phyloP scores from a whole-genome alignment of 257 asterid genomes.

The Thymus mandschuricus region DNA sequence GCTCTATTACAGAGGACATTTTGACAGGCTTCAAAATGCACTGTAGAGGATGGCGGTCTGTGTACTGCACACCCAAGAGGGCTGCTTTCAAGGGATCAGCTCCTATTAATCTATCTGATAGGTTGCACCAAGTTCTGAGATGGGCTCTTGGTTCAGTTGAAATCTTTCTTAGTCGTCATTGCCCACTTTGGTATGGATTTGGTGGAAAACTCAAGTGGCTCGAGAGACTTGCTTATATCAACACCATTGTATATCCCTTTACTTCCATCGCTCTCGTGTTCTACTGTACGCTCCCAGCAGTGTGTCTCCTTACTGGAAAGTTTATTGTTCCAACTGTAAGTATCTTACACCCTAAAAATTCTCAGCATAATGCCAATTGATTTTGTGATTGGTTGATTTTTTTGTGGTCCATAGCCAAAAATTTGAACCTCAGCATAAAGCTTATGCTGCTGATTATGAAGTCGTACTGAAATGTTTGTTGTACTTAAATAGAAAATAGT shows the following conservation, averaged over 20 bases:
- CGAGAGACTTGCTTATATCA: slow-evolving; percentile 36
- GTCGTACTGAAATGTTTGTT: slow-evolving; percentile 9
- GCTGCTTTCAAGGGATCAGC: slow-evolving; percentile 88
- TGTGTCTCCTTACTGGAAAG: slow-evolving; percentile 35
- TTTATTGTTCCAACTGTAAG: slow-evolving; percentile 38
- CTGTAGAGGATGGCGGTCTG: slow-evolving; percentile 84
- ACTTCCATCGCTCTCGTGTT: slow-evolving; percentile 36
- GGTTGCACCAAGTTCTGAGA: slow-evolving; percentile 83
- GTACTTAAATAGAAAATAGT: neutral
- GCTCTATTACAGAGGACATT: slow-evolving; percentile 85
- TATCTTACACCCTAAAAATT: neutral
- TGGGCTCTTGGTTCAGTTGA: slow-evolving; percentile 41
- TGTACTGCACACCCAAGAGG: slow-evolving; percentile 73
- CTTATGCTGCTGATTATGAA: neutral
- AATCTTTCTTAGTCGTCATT: slow-evolving; percentile 37
- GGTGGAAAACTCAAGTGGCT: slow-evolving; percentile 38
- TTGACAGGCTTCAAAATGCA: slow-evolving; percentile 90
- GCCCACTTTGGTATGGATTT: slow-evolving; percentile 38
- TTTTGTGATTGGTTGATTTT: slow-evolving; percentile 56
- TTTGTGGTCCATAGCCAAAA: slow-evolving; percentile 24
- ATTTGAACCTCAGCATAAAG: slow-evolving; percentile 26
- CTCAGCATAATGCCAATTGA: slow-evolving; percentile 26
- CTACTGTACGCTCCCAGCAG: slow-evolving; percentile 36
- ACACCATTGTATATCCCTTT: slow-evolving; percentile 37
- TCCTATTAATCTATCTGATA: slow-evolving; percentile 80